Conservation (phyloP, 768 basidiomycete genomes). For the Nidularia sp. region DNA sequence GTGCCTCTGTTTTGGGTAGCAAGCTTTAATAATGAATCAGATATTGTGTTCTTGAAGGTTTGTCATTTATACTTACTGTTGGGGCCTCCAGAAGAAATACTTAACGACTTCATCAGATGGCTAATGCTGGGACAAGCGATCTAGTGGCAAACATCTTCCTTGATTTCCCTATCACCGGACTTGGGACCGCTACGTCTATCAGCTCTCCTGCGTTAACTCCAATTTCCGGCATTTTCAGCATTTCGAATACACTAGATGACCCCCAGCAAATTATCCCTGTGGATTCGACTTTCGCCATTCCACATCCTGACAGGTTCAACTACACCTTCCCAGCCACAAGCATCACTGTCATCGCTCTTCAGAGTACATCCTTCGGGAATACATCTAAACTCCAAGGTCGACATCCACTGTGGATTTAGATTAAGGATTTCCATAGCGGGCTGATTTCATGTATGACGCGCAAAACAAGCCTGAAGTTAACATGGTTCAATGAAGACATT, state of each 20-base stretch:
- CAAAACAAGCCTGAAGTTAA: no score
- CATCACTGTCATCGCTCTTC: slow-evolving; percentile 18
- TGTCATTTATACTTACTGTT: background rate
- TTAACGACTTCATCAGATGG: slow-evolving; percentile 15
- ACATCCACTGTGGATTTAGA: background rate
- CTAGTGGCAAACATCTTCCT: slow-evolving; percentile 26
- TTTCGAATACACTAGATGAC: slow-evolving; percentile 24
- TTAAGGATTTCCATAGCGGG: background rate
- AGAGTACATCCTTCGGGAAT: slow-evolving; percentile 1
- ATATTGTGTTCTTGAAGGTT: slow-evolving; percentile 28
- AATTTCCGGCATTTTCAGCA: slow-evolving; percentile 24
- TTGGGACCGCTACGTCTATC: slow-evolving; percentile 18
- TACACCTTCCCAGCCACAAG: slow-evolving; percentile 29
- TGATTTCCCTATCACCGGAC: slow-evolving; percentile 19
- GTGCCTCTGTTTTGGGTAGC: slow-evolving; percentile 29
- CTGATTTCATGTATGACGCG: no score
- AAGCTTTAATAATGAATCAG: slow-evolving; percentile 26
- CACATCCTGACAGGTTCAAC: slow-evolving; percentile 21
- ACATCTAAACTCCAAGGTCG: background rate
- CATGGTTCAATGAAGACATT: background rate
- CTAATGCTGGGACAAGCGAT: slow-evolving; percentile 22
- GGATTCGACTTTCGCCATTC: slow-evolving; percentile 20
- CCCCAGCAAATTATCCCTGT: slow-evolving; percentile 26
- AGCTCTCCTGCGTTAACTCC: slow-evolving; percentile 22
- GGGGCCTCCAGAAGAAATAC: background rate